Conservation (phyloP, 371 early-diverging fungal genomes). For the Basidiobolus meristosporus region DNA sequence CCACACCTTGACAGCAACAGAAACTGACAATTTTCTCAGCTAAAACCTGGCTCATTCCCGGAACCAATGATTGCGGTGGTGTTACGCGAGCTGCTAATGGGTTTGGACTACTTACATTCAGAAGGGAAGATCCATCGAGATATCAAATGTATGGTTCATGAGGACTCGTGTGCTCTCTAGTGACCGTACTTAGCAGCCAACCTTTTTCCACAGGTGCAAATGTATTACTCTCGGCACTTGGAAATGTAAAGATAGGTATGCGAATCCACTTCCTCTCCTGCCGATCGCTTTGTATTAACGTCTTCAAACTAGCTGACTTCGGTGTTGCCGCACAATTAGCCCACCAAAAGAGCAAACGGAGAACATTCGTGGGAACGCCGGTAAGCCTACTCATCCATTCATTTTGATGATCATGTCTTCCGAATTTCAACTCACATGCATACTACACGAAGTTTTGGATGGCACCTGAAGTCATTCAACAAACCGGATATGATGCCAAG, state of each 20-base stretch:
- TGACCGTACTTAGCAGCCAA: neutral
- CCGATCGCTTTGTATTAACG: neutral
- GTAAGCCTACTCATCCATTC: conserved; percentile 24
- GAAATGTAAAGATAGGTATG: conserved; percentile 21
- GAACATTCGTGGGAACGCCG: conserved; percentile 97
- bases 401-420: too few species aligned
- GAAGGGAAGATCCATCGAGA: conserved; percentile 91
- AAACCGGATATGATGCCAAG: conserved; percentile 88
- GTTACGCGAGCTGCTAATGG: conserved; percentile 71
- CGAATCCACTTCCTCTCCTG: neutral
- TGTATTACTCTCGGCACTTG: conserved; percentile 34
- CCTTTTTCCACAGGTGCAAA: conserved; percentile 52
- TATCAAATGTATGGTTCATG: conserved; percentile 36
- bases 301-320: conserved; percentile 60
- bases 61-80: conserved; percentile 88
- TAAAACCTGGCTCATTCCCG: conserved; percentile 64
- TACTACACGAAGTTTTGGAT: conserved; percentile 67
- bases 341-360: conserved; percentile 56
- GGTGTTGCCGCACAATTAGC: conserved; percentile 85
- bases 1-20: neutral
- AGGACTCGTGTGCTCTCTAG: neutral
- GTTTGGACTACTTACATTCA: conserved; percentile 85
- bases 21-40: conserved; percentile 10
- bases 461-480: conserved; percentile 96
- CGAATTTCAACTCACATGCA: neutral